phyloP scores from a whole-genome alignment of 805 yeast species.

The Cyberlindnera mississippiensis region DNA sequence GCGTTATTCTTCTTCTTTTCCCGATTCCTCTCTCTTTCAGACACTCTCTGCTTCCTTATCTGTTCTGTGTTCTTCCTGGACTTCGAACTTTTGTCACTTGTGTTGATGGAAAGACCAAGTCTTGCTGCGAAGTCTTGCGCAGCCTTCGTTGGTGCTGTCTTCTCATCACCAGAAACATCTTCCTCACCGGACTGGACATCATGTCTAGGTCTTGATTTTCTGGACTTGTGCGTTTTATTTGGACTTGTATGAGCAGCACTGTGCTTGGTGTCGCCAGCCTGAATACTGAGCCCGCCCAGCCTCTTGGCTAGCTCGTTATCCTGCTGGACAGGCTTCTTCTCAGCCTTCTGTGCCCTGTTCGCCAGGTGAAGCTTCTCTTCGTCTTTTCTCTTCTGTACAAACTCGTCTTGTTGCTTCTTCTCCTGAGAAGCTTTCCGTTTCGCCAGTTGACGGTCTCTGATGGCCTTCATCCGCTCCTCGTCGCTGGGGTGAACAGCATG shows the following conservation, averaged over 20 bases:
- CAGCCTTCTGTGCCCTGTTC: background rate
- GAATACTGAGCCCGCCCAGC: background rate
- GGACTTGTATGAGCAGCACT: background rate
- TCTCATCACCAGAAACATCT: conserved; percentile 13
- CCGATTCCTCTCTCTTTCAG: conserved; percentile 12
- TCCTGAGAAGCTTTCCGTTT: conserved; percentile 5
- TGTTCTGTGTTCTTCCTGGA: conserved; percentile 1
- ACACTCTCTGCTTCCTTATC: conserved; percentile 3
- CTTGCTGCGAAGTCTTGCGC: conserved; percentile 25
- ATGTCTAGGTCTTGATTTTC: background rate
- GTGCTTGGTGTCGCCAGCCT: background rate
- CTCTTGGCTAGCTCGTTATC: conserved; percentile 1
- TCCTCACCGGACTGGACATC: conserved; percentile 8
- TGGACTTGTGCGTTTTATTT: background rate
- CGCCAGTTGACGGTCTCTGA: conserved; percentile 7
- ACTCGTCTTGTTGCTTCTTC: background rate
- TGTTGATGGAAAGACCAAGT: conserved; percentile 16
- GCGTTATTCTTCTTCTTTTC: conserved; percentile 6
- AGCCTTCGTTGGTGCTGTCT: conserved; percentile 18
- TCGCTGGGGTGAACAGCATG: conserved; percentile 14
- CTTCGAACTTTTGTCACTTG: background rate
- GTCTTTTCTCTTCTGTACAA: background rate
- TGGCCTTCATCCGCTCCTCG: conserved; percentile 6
- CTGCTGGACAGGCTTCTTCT: background rate
- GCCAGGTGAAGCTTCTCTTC: no score